Conservation (phyloP, 768 basidiomycete genomes). For the Trametes cingulata region DNA sequence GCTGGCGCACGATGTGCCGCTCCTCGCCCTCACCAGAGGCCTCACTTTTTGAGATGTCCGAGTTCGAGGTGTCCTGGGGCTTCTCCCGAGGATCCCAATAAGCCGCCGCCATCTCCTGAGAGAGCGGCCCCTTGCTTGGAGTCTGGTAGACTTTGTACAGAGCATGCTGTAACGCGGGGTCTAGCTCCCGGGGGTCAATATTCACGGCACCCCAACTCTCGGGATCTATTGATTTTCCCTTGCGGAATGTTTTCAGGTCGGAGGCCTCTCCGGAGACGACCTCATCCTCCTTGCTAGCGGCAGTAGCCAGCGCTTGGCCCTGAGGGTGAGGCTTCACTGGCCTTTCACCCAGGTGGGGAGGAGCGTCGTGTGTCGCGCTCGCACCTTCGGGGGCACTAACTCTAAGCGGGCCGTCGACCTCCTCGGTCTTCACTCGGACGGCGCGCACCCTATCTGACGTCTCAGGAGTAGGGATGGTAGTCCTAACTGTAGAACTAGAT, state of each 20-base stretch:
- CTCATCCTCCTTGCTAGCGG: neutral
- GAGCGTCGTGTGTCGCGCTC: neutral
- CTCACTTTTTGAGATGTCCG: neutral
- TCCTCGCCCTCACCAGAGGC: neutral
- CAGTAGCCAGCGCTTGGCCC: neutral
- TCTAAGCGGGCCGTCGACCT: neutral
- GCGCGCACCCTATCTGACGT: neutral
- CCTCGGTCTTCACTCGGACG: neutral
- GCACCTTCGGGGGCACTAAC: neutral
- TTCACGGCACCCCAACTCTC: conserved; percentile 3
- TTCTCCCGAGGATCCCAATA: neutral
- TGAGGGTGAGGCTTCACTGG: neutral
- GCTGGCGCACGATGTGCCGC: no score
- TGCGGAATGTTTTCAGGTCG: neutral
- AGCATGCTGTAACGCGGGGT: neutral
- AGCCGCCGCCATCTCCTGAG: no score
- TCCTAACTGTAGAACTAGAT: neutral
- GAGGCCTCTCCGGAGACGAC: neutral
- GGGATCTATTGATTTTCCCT: conserved; percentile 7
- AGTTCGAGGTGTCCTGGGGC: neutral
- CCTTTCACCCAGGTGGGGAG: neutral
- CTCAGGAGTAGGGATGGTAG: neutral
- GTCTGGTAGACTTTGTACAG: neutral
- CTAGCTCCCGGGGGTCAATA: neutral
- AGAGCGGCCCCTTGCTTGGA: no score